Conservation (phyloP, 164 flowering plant genomes). For the Vitis amurensis region DNA sequence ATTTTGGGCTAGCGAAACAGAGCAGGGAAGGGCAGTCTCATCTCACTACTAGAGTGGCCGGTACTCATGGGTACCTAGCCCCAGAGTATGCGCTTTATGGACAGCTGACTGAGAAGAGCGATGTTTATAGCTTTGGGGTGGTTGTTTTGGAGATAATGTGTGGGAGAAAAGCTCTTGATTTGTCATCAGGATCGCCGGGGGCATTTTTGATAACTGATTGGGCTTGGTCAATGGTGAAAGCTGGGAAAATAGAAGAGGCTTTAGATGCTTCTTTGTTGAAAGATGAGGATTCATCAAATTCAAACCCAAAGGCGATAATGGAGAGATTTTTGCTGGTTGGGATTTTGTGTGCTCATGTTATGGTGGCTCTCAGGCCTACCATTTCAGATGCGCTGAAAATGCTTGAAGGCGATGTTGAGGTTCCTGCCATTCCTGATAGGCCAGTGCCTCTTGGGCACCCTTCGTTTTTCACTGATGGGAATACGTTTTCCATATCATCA, state of each 20-base stretch:
- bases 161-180: slow-evolving; percentile 78
- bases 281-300: slow-evolving; percentile 23
- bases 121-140: slow-evolving; percentile 84
- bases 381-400: slow-evolving; percentile 72
- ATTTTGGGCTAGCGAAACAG: slow-evolving; percentile 77
- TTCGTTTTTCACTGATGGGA: slow-evolving; percentile 27
- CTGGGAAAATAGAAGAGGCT: slow-evolving; percentile 50
- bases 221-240: slow-evolving; percentile 78
- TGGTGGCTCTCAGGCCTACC: slow-evolving; percentile 85
- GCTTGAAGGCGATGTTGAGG: slow-evolving; percentile 90
- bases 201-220: slow-evolving; percentile 73
- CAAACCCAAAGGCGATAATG: slow-evolving; percentile 59
- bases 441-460: slow-evolving; percentile 63
- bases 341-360: slow-evolving; percentile 81
- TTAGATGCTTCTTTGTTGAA: slow-evolving; percentile 48
- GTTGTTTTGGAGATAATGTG: slow-evolving; percentile 79
- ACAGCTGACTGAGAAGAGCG: slow-evolving; percentile 85
- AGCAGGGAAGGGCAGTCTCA: slow-evolving; percentile 80
- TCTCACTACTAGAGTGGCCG: slow-evolving; percentile 83
- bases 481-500: slow-evolving; percentile 54
- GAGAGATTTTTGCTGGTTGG: slow-evolving; percentile 77
- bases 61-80: slow-evolving; percentile 86
- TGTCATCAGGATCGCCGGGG: slow-evolving; percentile 34
- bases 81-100: slow-evolving; percentile 92
- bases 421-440: slow-evolving; percentile 74